Base-by-base conservation (phyloP, 192 early-diverging fungal genomes). In the Podila clonocystis region DNA sequence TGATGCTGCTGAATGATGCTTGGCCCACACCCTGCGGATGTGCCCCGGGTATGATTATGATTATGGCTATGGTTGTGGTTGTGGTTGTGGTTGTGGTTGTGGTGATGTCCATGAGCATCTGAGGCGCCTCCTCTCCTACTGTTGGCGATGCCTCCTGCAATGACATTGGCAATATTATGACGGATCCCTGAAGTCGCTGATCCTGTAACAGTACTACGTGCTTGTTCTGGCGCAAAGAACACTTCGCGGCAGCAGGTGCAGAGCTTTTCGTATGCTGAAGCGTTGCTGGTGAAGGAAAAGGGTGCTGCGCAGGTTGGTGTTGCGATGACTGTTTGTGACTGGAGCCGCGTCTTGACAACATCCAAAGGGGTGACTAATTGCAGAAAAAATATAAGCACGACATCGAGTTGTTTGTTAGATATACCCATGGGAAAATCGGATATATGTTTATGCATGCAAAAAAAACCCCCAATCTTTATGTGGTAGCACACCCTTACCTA, bases 301-400 rank as follows among this genome's bases (percentile, higher is more conserved):
- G 79, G 76, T 22, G 31, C 65, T 7, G 76, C 71, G 59, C 71
- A 75, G 19, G 76, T 76, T 0, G 85, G 72, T 4, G 82, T 76
- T 1, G 73, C 73, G 1, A 67, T 58, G 26, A 80, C 69, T 59
- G 72, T 83, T 74, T 85, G 89, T 22, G 91, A 87, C 75, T 97
- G 95, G 72, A 95, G 88, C 15, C 95, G 83, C 17, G 91, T 95
- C 74, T 97, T 97, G n/a, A 97, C 89, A 2, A 97, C 91, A 84
- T 97, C 95, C 45, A 97, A 89, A 4, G 95, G 95, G 17, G 93
- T 97, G 9, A 92, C 94, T 94, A 67, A 41, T 6, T 19, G 1
- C n/a, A 63, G 28, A 8, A 26, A 13, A 50, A 61, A 63, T 29
- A 50, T 70, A 45, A 20, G 22, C 36, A 19, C 62, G 68, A n/a